Evolutionary conservation across 1,284 basidiomycete genomes (phyloP).

Genomic region (Termitomyces sp.): DNA sequence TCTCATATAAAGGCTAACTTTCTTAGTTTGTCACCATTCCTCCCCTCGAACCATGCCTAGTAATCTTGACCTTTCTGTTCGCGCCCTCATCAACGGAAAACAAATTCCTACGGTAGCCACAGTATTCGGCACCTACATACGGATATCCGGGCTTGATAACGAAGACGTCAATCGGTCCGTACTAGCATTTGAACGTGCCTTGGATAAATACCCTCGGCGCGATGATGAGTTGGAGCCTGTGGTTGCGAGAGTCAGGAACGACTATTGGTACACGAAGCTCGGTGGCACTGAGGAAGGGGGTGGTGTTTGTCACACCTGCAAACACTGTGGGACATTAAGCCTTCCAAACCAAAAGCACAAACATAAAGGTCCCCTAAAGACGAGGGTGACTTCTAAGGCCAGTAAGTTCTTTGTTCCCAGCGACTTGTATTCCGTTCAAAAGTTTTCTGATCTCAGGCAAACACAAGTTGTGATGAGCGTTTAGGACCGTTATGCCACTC

Average conservation of each 20-base stretch:
- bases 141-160: conserved; percentile 18
- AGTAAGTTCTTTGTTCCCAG: neutral
- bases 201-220: conserved; percentile 20
- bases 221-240: conserved; percentile 8
- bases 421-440: neutral
- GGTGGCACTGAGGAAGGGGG: conserved; percentile 15
- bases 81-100: conserved; percentile 10
- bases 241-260: conserved; percentile 17
- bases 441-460: neutral
- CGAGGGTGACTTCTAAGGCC: neutral
- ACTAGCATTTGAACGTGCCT: conserved; percentile 20
- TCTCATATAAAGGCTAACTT: neutral
- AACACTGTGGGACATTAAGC: conserved; percentile 16
- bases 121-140: conserved; percentile 18
- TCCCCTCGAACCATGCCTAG: conserved; percentile 9
- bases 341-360: conserved; percentile 4
- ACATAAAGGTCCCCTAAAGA: neutral
- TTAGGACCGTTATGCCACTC: neutral
- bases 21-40: neutral
- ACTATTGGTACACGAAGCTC: conserved; percentile 22
- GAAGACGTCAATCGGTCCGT: conserved; percentile 14
- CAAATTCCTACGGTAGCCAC: conserved; percentile 17
- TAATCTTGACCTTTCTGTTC: conserved; percentile 20
- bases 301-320: conserved; percentile 16
- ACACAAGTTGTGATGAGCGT: neutral